Conservation (phyloP, 768 basidiomycete genomes). For the Pluteus cervinus region DNA sequence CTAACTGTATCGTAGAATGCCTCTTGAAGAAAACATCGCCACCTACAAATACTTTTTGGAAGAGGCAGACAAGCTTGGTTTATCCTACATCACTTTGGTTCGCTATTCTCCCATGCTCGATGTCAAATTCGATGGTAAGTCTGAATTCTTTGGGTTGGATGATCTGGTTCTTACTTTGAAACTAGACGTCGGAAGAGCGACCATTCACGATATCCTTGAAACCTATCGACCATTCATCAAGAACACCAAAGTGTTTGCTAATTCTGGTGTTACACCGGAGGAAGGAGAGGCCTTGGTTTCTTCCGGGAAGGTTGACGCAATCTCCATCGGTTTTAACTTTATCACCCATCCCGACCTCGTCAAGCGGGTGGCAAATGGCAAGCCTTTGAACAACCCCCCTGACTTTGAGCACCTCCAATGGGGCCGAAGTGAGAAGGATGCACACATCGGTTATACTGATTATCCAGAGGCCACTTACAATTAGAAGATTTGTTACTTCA, state of each 20-base stretch:
- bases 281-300: constrained; percentile 32
- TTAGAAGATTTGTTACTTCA: no score
- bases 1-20: constrained; percentile 24
- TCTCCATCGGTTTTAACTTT: constrained; percentile 30
- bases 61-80: constrained; percentile 30
- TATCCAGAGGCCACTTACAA: constrained; percentile 22
- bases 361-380: constrained; percentile 28
- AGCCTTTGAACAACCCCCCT: constrained; percentile 26
- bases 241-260: constrained; percentile 31
- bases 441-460: constrained; percentile 28
- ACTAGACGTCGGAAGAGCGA: constrained; percentile 29
- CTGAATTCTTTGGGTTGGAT: background rate
- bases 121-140: constrained; percentile 24
- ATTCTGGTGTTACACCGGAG: constrained; percentile 27
- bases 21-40: constrained; percentile 35
- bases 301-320: constrained; percentile 27
- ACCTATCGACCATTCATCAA: constrained; percentile 29
- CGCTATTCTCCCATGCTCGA: constrained; percentile 20
- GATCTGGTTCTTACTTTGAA: background rate
- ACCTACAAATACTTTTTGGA: constrained; percentile 34
- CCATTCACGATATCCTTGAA: constrained; percentile 31
- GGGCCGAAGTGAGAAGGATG: constrained; percentile 16
- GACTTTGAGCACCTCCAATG: constrained; percentile 22
- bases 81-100: constrained; percentile 26
- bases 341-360: constrained; percentile 36